Conservation (phyloP, 352 stramenopile species). For the Halophytophthora batemanensis region DNA sequence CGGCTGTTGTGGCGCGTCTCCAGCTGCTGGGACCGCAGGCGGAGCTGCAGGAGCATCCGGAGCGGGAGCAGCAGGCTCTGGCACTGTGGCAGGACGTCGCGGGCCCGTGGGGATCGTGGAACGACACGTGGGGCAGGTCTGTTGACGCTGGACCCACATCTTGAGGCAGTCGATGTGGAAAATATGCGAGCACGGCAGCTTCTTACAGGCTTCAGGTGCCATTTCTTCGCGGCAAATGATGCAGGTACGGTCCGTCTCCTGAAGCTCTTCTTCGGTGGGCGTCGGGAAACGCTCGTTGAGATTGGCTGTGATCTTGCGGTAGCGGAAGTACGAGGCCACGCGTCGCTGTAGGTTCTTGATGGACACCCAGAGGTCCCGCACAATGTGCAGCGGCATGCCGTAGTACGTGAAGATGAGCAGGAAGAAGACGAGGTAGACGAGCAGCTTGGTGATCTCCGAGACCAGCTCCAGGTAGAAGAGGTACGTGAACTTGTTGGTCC, state of each 20-base stretch:
- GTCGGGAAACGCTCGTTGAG: conserved; percentile 96
- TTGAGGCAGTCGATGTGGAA: conserved; percentile 97
- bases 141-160: conserved; percentile 98
- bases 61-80: conserved; percentile 20
- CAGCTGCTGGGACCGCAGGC: conserved; percentile 6
- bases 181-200: conserved; percentile 96
- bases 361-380: conserved; percentile 95
- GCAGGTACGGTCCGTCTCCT: conserved; percentile 90
- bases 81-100: conserved; percentile 35
- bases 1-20: conserved; percentile 9
- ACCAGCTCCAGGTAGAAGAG: conserved; percentile 96
- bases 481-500: conserved; percentile 89
- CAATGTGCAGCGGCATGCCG: conserved; percentile 96
- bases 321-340: conserved; percentile 87
- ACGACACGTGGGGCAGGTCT: conserved; percentile 97
- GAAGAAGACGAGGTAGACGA: conserved; percentile 98
- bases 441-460: conserved; percentile 93
- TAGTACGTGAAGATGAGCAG: conserved; percentile 98
- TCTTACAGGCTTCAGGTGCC: conserved; percentile 89
- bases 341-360: conserved; percentile 83
- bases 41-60: conserved; percentile 14
- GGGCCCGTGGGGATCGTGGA: conserved; percentile 89
- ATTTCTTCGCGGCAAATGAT: conserved; percentile 98
- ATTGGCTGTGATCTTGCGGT: conserved; percentile 94
- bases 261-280: conserved; percentile 93